These are phyloP conservation scores for Pythium graminicola DNA, from an alignment of 352 stramenopile genomes.

Conservation along the genomic window DNA sequence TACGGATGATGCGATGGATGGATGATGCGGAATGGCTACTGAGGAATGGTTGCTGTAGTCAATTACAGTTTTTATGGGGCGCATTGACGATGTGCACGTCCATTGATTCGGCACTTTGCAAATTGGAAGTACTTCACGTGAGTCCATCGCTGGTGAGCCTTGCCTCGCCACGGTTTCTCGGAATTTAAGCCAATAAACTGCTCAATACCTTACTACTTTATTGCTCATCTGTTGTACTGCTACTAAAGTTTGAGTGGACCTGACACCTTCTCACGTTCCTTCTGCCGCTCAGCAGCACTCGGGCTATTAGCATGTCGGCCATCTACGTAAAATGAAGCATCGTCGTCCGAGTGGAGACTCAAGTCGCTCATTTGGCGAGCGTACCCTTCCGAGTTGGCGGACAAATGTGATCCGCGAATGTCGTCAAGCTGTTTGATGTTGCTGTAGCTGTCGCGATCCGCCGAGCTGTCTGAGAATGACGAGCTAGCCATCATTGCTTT, in stretches of 20 bases:
- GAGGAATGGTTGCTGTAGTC: constrained; percentile 21
- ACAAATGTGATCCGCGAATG: constrained; percentile 41
- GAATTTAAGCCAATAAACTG: neutral
- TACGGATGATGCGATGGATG: neutral
- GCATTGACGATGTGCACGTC: constrained; percentile 70
- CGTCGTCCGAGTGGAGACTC: constrained; percentile 57
- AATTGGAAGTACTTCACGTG: constrained; percentile 55
- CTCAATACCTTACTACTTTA: neutral
- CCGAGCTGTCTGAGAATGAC: neutral
- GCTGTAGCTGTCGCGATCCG: constrained; percentile 12
- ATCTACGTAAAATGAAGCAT: constrained; percentile 46
- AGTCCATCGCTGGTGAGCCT: constrained; percentile 60
- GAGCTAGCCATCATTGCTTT: constrained; percentile 7
- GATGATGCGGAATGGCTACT: neutral
- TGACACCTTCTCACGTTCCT: constrained; percentile 13
- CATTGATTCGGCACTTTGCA: constrained; percentile 57
- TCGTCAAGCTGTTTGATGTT: constrained; percentile 25
- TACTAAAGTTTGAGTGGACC: constrained; percentile 21
- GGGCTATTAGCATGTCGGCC: constrained; percentile 20
- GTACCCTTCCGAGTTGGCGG: constrained; percentile 21
- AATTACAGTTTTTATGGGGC: constrained; percentile 51
- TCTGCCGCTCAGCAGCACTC: constrained; percentile 6
- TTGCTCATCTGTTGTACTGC: neutral
- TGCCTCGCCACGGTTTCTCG: constrained; percentile 53
- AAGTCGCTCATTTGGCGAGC: constrained; percentile 22